Percentiles rank a stretch among this genome's conserved stretches.
These are phyloP conservation scores for Aspergillus ustus DNA, from an alignment of 2,329 filamentous ascomycete genomes.

Conservation along the genomic window DNA sequence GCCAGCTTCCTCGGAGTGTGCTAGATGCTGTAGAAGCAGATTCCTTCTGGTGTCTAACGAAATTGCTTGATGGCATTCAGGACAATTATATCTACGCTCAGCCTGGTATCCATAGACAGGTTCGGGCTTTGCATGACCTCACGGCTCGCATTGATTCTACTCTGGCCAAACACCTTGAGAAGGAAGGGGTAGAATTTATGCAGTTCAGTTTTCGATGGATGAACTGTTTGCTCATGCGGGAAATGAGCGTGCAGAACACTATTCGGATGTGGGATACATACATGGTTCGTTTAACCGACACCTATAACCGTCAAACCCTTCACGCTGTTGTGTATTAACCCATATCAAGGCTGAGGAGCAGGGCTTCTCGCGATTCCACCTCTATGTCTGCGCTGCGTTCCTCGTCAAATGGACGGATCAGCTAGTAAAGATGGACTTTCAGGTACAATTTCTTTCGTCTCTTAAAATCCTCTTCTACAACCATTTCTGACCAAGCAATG, in stretches of 20 bases:
- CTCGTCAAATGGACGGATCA: slow-evolving; percentile 98
- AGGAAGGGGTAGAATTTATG: slow-evolving; percentile 94
- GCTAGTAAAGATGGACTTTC: slow-evolving; percentile 94
- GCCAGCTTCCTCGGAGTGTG: slow-evolving; percentile 86
- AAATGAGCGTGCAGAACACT: slow-evolving; percentile 94
- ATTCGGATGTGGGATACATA: slow-evolving; percentile 99
- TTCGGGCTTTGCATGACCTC: slow-evolving; percentile 83
- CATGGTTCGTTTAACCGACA: slow-evolving; percentile 65
- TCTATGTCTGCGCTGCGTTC: slow-evolving; percentile 97
- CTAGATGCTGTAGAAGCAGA: slow-evolving; percentile 97
- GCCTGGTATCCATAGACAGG: slow-evolving; percentile 93
- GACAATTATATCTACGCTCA: slow-evolving; percentile 99
- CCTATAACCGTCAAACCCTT: background rate
- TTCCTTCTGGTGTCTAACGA: slow-evolving; percentile 97
- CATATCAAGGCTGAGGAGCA: slow-evolving; percentile 84
- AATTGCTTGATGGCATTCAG: slow-evolving; percentile 96
- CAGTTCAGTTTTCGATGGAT: slow-evolving; percentile 99
- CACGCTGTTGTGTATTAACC: slow-evolving; percentile 20
- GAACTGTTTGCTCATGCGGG: slow-evolving; percentile 98
- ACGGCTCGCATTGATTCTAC: slow-evolving; percentile 85
- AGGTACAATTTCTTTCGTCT: slow-evolving; percentile 40
- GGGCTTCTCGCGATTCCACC: slow-evolving; percentile 96
- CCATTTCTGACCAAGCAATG: slow-evolving; percentile 20
- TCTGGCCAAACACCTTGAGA: slow-evolving; percentile 85
- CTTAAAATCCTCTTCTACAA: background rate